Evolutionary conservation across 352 stramenopile genomes (phyloP).

Genomic region (Phytophthora fragariaefolia): DNA sequence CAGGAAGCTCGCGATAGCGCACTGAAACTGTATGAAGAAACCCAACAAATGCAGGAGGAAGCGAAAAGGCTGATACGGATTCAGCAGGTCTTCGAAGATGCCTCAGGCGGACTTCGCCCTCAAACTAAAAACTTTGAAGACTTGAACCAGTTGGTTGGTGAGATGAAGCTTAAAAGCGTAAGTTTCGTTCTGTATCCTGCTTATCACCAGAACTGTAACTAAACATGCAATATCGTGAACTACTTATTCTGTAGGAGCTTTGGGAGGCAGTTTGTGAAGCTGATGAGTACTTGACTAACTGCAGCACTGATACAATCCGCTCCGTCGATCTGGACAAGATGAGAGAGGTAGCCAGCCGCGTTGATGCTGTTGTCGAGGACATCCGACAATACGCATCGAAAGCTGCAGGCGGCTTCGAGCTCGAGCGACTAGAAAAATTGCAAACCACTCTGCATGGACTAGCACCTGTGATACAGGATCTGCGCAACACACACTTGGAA

Average conservation of each 20-base stretch:
- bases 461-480: constrained; percentile 59
- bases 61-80: constrained; percentile 40
- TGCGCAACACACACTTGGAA: constrained; percentile 62
- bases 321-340: constrained; percentile 57
- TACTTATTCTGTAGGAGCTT: constrained; percentile 41
- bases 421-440: constrained; percentile 44
- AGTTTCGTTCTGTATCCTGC: not conserved
- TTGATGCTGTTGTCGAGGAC: constrained; percentile 32
- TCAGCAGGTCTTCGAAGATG: constrained; percentile 51
- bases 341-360: constrained; percentile 19
- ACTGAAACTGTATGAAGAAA: constrained; percentile 37
- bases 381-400: constrained; percentile 21
- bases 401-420: constrained; percentile 29
- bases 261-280: constrained; percentile 63
- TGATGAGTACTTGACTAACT: constrained; percentile 49
- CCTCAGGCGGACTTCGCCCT: constrained; percentile 35
- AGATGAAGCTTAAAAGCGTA: constrained; percentile 64
- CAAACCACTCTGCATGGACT: constrained; percentile 57
- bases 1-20: constrained; percentile 39
- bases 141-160: constrained; percentile 38
- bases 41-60: constrained; percentile 32
- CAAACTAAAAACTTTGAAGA: constrained; percentile 46
- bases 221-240: too few species aligned
- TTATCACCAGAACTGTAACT: too few species aligned
- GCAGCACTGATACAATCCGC: constrained; percentile 45